Conservation (phyloP, 2,329 filamentous ascomycete species). For the Cordyceps tenuipes region DNA sequence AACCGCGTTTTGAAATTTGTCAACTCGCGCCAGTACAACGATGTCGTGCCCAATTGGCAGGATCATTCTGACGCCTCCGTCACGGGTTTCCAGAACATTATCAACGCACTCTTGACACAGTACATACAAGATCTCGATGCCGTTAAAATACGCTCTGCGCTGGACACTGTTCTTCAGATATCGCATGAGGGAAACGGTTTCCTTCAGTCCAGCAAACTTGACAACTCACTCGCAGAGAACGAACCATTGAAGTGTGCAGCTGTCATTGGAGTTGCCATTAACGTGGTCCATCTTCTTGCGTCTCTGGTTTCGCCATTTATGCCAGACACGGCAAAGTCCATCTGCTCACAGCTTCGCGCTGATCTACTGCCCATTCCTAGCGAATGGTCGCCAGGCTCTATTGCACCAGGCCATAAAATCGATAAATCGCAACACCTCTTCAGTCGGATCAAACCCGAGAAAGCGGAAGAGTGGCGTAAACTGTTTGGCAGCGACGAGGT, state of each 20-base stretch:
- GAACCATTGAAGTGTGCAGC: slow-evolving; percentile 45
- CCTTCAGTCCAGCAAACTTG: slow-evolving; percentile 42
- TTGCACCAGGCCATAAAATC: slow-evolving; percentile 70
- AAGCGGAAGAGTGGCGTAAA: slow-evolving; percentile 74
- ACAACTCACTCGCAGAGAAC: slow-evolving; percentile 46
- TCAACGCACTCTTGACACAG: slow-evolving; percentile 56
- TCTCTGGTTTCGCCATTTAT: slow-evolving; percentile 76
- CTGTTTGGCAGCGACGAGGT: slow-evolving; percentile 56
- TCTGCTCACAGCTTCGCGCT: slow-evolving; percentile 63
- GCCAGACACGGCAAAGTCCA: slow-evolving; percentile 65
- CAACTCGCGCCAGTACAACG: slow-evolving; percentile 36
- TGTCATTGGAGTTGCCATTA: slow-evolving; percentile 66
- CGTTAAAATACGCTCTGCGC: slow-evolving; percentile 60
- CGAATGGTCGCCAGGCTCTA: slow-evolving; percentile 52
- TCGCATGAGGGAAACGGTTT: slow-evolving; percentile 47
- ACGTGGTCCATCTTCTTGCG: slow-evolving; percentile 74
- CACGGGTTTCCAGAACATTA: slow-evolving; percentile 34
- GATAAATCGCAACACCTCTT: slow-evolving; percentile 75
- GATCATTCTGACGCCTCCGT: slow-evolving; percentile 38
- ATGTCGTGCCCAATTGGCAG: not conserved
- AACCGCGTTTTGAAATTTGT: slow-evolving; percentile 65
- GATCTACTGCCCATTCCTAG: slow-evolving; percentile 42
- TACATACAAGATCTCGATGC: slow-evolving; percentile 62
- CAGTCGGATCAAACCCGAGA: slow-evolving; percentile 68
- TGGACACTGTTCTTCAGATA: slow-evolving; percentile 58